These are phyloP conservation scores for Tetragonia tetragonoides DNA, from an alignment of 148 eudicot genomes.

Conservation along the genomic window DNA sequence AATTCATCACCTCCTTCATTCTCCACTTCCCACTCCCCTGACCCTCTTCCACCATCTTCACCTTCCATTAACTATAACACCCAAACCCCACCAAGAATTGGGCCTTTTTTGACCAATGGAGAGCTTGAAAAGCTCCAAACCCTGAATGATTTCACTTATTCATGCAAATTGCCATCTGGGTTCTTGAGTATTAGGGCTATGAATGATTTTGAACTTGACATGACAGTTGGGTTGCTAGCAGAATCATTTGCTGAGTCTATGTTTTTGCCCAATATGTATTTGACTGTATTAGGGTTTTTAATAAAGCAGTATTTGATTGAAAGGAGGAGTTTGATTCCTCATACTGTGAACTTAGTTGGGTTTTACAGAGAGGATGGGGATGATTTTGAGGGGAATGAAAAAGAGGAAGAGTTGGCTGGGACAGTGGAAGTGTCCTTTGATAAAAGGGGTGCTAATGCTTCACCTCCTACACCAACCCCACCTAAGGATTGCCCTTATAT, in stretches of 20 bases:
- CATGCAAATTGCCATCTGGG: conserved; percentile 57
- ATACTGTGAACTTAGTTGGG: conserved; percentile 69
- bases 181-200: conserved; percentile 47
- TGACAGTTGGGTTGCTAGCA: conserved; percentile 46
- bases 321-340: conserved; percentile 63
- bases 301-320: conserved; percentile 72
- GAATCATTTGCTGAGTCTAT: conserved; percentile 75
- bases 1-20: conserved; percentile 5
- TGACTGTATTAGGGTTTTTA: conserved; percentile 49
- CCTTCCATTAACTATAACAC: conserved; percentile 27
- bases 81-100: conserved; percentile 35
- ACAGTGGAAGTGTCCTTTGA: conserved; percentile 76
- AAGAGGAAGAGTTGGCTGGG: conserved; percentile 53
- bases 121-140: conserved; percentile 56
- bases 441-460: conserved; percentile 65
- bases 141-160: conserved; percentile 46
- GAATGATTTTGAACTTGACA: conserved; percentile 56
- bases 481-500: conserved; percentile 79
- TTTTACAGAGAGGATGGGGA: conserved; percentile 39
- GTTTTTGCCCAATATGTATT: conserved; percentile 50
- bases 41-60: conserved; percentile 16
- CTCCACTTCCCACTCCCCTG: conserved; percentile 21
- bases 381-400: conserved; percentile 5
- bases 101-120: conserved; percentile 40
- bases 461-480: conserved; percentile 74